Evolutionary conservation across 2,329 filamentous ascomycete genomes (phyloP).

Genomic region (Penicillium aurantiogriseum): DNA sequence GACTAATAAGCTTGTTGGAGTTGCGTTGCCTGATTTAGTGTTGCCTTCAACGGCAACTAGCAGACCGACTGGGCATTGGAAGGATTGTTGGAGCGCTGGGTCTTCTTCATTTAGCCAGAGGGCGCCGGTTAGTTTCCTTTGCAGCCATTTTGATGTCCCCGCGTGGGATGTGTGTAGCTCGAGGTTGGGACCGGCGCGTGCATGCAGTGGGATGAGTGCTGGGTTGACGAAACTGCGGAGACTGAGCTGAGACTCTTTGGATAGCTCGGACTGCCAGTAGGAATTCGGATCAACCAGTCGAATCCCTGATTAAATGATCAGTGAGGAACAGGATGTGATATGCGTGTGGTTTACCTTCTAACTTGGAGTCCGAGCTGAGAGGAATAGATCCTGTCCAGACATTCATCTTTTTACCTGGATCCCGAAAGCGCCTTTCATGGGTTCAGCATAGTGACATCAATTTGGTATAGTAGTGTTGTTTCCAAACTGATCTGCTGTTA

Average conservation of each 20-base stretch:
- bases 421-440: constrained; percentile 8
- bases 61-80: constrained; percentile 43
- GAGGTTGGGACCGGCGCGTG: constrained; percentile 41
- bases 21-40: constrained; percentile 18
- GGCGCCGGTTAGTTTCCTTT: constrained; percentile 35
- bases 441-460: constrained; percentile 12
- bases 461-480: not conserved
- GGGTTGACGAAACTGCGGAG: constrained; percentile 42
- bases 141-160: constrained; percentile 40
- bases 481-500: constrained; percentile 2
- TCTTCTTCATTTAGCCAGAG: constrained; percentile 38
- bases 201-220: constrained; percentile 41
- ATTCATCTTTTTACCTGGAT: constrained; percentile 33
- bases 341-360: constrained; percentile 31
- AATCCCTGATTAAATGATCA: constrained; percentile 29
- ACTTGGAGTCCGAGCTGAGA: constrained; percentile 25
- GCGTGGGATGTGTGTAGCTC: constrained; percentile 38
- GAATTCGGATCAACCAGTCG: constrained; percentile 36
- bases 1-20: constrained; percentile 39
- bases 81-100: constrained; percentile 25
- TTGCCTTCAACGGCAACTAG: constrained; percentile 33
- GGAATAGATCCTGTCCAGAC: constrained; percentile 39
- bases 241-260: constrained; percentile 33
- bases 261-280: constrained; percentile 34
- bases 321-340: constrained; percentile 6